Conservation (phyloP, 176 grass and related monocot species). For the Puya raimondii region DNA sequence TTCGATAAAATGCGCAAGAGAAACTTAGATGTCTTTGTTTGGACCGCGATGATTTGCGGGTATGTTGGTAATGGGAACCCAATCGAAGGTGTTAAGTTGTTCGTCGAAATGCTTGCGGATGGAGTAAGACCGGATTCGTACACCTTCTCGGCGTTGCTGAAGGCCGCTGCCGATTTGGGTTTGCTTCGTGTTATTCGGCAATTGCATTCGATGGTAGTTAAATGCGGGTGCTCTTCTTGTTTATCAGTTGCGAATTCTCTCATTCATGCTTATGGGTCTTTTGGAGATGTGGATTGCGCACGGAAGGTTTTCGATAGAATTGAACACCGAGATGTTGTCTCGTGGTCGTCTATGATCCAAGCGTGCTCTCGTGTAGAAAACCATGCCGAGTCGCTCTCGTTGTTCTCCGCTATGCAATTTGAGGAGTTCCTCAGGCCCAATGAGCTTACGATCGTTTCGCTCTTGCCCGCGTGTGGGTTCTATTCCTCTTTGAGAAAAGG, state of each 20-base stretch:
- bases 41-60: slow-evolving; percentile 14
- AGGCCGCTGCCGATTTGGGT: slow-evolving; percentile 2
- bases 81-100: background rate
- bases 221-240: background rate
- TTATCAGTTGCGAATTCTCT: slow-evolving; percentile 21
- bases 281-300: background rate
- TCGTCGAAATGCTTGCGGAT: slow-evolving; percentile 4
- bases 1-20: slow-evolving; percentile 13
- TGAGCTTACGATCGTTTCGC: slow-evolving; percentile 15
- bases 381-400: slow-evolving; percentile 5
- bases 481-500: slow-evolving; percentile 25
- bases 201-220: slow-evolving; percentile 10
- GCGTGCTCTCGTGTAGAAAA: slow-evolving; percentile 1
- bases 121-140: slow-evolving; percentile 15
- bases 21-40: slow-evolving; percentile 13
- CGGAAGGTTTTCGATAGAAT: slow-evolving; percentile 16
- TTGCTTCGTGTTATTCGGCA: background rate
- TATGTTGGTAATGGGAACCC: slow-evolving; percentile 2
- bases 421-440: slow-evolving; percentile 9
- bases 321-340: slow-evolving; percentile 12
- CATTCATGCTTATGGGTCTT: slow-evolving; percentile 18
- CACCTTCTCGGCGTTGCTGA: slow-evolving; percentile 14
- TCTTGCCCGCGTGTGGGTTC: slow-evolving; percentile 21
- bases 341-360: slow-evolving; percentile 17
- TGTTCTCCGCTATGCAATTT: slow-evolving; percentile 18